Conservation (phyloP, 2,329 filamentous ascomycete species). For the Cladophialophora immunda region DNA sequence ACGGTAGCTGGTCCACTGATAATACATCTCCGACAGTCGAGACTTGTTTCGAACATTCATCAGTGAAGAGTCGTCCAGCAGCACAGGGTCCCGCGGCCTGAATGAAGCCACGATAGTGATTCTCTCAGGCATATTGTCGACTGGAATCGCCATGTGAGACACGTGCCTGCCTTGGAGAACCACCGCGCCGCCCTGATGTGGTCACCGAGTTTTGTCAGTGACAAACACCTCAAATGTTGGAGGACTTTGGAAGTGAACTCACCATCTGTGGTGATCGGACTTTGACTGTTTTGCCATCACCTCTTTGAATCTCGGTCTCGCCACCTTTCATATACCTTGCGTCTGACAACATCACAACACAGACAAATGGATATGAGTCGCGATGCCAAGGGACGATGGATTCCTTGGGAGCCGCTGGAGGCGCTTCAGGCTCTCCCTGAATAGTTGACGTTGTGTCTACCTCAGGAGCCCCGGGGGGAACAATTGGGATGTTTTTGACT, state of each 20-base stretch:
- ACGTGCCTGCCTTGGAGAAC: slow-evolving; percentile 73
- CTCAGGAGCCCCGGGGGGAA: slow-evolving; percentile 29
- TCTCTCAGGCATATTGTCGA: slow-evolving; percentile 66
- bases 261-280: slow-evolving; percentile 54
- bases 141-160: slow-evolving; percentile 68
- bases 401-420: slow-evolving; percentile 38
- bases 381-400: slow-evolving; percentile 58
- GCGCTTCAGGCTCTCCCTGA: background rate
- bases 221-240: background rate
- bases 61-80: slow-evolving; percentile 67
- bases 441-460: background rate
- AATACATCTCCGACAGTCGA: slow-evolving; percentile 65
- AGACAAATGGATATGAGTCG: slow-evolving; percentile 43
- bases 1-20: slow-evolving; percentile 68
- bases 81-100: slow-evolving; percentile 62
- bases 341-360: slow-evolving; percentile 48
- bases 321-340: slow-evolving; percentile 57
- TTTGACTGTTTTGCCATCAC: slow-evolving; percentile 54
- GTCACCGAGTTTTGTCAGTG: background rate
- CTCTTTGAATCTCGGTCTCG: slow-evolving; percentile 68
- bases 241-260: slow-evolving; percentile 23
- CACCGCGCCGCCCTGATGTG: slow-evolving; percentile 65
- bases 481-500: slow-evolving; percentile 29
- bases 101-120: slow-evolving; percentile 74
- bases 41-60: slow-evolving; percentile 67